Conservation (phyloP, 495 filamentous ascomycete species). For the Stereocaulon alpinum region DNA sequence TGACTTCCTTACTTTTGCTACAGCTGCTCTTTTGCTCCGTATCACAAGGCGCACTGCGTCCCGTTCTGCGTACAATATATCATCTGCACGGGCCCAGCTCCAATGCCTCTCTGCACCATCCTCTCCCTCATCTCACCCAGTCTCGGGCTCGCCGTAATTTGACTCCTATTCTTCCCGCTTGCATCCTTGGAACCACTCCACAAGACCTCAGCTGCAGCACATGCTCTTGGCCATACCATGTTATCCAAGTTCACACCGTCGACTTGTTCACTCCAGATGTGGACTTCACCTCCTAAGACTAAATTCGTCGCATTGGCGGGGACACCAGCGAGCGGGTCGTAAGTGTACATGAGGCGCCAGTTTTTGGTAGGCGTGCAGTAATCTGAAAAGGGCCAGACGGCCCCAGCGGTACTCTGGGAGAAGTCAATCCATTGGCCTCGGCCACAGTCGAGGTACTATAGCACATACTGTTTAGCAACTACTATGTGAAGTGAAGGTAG, state of each 20-base stretch:
- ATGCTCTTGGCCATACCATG: slow-evolving; percentile 69
- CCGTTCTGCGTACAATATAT: slow-evolving; percentile 16
- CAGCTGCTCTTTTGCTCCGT: too few relatives aligned
- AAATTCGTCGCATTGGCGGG: slow-evolving; percentile 45
- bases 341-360: slow-evolving; percentile 70
- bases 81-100: slow-evolving; percentile 23
- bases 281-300: slow-evolving; percentile 67
- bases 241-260: slow-evolving; percentile 57
- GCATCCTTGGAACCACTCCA: slow-evolving; percentile 19
- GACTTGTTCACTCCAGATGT: slow-evolving; percentile 70
- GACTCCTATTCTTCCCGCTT: slow-evolving; percentile 18
- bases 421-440: slow-evolving; percentile 68
- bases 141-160: slow-evolving; percentile 17
- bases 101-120: slow-evolving; percentile 17
- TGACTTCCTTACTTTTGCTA: too few relatives aligned
- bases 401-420: slow-evolving; percentile 32
- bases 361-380: slow-evolving; percentile 65
- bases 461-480: neutral
- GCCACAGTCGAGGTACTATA: slow-evolving; percentile 66
- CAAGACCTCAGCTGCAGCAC: slow-evolving; percentile 38
- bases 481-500: slow-evolving; percentile 27
- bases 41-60: slow-evolving; percentile 1
- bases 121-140: slow-evolving; percentile 23
- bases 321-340: slow-evolving; percentile 56
- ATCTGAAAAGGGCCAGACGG: slow-evolving; percentile 50